phyloP scores from a whole-genome alignment of 306 rosid species.

The Cajanus cajan region DNA sequence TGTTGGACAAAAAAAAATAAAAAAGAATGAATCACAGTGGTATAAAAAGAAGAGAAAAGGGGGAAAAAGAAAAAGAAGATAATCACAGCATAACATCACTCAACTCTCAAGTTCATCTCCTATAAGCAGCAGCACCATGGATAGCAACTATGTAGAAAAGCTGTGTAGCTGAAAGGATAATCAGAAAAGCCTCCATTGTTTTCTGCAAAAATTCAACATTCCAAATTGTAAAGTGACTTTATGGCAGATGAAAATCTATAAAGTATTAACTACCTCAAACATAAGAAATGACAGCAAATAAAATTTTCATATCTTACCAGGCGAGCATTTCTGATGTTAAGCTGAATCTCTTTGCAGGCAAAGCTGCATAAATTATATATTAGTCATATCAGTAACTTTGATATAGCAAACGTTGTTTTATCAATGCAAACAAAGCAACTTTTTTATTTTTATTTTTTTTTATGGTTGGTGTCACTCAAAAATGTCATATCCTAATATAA shows the following conservation, averaged over 20 bases:
- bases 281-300: background rate
- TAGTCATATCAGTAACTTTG: background rate
- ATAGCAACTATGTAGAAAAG: constrained; percentile 75
- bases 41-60: background rate
- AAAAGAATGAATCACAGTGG: background rate
- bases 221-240: background rate
- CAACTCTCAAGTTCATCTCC: constrained; percentile 32
- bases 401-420: background rate
- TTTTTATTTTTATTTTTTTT: background rate
- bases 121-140: constrained; percentile 42
- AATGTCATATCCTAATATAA: background rate
- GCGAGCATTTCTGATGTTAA: constrained; percentile 64
- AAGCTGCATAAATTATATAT: constrained; percentile 49
- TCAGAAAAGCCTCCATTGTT: constrained; percentile 93
- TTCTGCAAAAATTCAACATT: constrained; percentile 46
- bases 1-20: background rate
- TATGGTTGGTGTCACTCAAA: background rate
- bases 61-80: background rate
- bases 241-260: background rate
- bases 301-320: constrained; percentile 58
- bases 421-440: background rate
- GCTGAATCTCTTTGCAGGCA: constrained; percentile 90
- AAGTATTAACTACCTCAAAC: background rate
- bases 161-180: constrained; percentile 89
- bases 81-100: constrained; percentile 28